Evolutionary conservation across 208 protist genomes (phyloP).

Genomic region (Crithidia thermophila): DNA sequence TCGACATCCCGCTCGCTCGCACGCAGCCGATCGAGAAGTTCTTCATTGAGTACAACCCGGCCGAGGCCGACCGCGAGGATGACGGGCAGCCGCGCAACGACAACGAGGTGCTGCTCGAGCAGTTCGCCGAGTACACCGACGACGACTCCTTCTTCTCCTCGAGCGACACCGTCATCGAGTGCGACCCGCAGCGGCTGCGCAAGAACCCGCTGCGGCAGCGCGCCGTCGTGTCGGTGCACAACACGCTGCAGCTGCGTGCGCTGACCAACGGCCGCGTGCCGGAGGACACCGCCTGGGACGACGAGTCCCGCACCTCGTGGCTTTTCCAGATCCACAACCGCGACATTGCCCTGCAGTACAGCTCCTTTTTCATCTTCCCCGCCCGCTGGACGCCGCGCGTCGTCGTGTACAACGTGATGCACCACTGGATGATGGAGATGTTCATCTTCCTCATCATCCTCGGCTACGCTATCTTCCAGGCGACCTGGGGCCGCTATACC

Average conservation of each 20-base stretch:
- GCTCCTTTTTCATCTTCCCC: conserved; percentile 89
- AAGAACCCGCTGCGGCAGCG: conserved; percentile 48
- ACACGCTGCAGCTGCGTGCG: conserved; percentile 62
- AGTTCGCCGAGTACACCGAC: conserved; percentile 91
- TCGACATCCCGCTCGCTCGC: conserved; percentile 47
- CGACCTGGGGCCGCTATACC: conserved; percentile 76
- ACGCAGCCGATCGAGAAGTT: conserved; percentile 78
- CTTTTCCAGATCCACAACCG: conserved; percentile 83
- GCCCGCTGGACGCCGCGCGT: conserved; percentile 80
- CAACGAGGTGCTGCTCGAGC: conserved; percentile 79
- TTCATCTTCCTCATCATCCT: conserved; percentile 77
- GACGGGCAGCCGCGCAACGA: conserved; percentile 64
- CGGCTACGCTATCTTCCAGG: conserved; percentile 86
- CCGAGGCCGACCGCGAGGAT: conserved; percentile 32
- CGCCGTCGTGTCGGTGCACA: conserved; percentile 62
- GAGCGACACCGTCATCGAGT: conserved; percentile 61
- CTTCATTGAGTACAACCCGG: conserved; percentile 68
- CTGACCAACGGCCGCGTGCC: conserved; percentile 61
- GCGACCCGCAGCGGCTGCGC: conserved; percentile 58
- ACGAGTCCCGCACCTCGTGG: conserved; percentile 53
- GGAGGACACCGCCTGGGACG: conserved; percentile 55
- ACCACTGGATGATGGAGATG: conserved; percentile 90
- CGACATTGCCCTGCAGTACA: conserved; percentile 76
- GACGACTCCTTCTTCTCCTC: conserved; percentile 91
- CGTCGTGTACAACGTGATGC: conserved; percentile 90